Evolutionary conservation across 1,139 yeast species (phyloP).

Genomic region (Blastobotrys arbuscula): DNA sequence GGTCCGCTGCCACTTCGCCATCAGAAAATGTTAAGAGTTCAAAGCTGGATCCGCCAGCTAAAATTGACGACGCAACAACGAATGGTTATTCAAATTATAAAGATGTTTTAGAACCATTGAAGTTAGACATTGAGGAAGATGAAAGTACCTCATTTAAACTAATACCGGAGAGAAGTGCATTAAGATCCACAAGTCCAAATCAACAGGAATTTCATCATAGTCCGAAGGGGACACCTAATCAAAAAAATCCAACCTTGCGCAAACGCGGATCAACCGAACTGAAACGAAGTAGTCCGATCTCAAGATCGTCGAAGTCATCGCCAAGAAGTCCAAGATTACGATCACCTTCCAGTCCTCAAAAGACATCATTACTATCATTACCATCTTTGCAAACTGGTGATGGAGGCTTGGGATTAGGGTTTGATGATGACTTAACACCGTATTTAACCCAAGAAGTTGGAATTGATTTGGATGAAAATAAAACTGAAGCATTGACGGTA

Average conservation of each 20-base stretch:
- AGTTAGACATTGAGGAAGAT: slow-evolving; percentile 3
- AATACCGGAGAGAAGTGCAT: slow-evolving; percentile 22
- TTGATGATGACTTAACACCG: slow-evolving; percentile 21
- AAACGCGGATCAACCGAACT: slow-evolving; percentile 9
- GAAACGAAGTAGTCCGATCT: slow-evolving; percentile 5
- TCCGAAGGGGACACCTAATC: background rate
- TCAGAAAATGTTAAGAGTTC: background rate
- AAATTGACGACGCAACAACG: background rate
- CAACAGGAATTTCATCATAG: background rate
- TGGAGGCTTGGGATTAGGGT: slow-evolving; percentile 9
- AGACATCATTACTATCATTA: slow-evolving; percentile 16
- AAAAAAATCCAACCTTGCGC: slow-evolving; percentile 1
- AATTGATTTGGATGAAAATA: background rate
- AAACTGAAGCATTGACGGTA: slow-evolving; percentile 14
- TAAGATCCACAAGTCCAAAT: slow-evolving; percentile 17
- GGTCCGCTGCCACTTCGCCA: background rate
- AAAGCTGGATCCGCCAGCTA: slow-evolving; percentile 1
- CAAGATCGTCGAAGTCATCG: slow-evolving; percentile 6
- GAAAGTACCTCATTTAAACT: slow-evolving; percentile 2
- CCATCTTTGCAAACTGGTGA: slow-evolving; percentile 15
- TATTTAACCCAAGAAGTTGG: slow-evolving; percentile 8
- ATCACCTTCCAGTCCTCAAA: background rate
- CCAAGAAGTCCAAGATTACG: slow-evolving; percentile 5
- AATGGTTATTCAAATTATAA: background rate
- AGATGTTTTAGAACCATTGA: slow-evolving; percentile 7